Percentiles rank a stretch among this genome's conserved stretches.
Evolutionary conservation across 179 eudicot genomes (phyloP).

Genomic region (Actinidia arguta): DNA sequence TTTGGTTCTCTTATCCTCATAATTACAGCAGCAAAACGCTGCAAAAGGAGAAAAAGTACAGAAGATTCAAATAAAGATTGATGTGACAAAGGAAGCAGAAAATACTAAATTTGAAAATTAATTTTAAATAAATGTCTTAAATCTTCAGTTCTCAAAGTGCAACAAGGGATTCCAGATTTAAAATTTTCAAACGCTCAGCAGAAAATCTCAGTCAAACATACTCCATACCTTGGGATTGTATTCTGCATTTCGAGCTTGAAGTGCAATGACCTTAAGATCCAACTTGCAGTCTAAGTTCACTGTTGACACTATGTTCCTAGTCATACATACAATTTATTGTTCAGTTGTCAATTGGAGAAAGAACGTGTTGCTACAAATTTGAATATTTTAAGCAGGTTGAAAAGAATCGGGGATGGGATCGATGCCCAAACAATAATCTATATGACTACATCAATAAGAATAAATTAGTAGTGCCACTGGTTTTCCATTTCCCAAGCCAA

Average conservation of each 20-base stretch:
- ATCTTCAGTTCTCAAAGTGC: not conserved
- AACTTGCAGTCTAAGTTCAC: slow-evolving; percentile 91
- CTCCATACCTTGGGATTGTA: slow-evolving; percentile 79
- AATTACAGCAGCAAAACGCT: slow-evolving; percentile 97
- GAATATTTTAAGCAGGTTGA: not conserved
- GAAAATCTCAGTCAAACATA: not conserved
- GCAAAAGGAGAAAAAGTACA: not conserved
- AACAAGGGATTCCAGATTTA: not conserved
- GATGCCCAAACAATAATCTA: not conserved
- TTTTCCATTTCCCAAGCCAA: not conserved
- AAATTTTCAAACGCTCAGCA: not conserved
- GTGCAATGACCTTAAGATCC: slow-evolving; percentile 81
- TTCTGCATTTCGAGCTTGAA: slow-evolving; percentile 92
- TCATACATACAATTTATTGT: slow-evolving; percentile 4
- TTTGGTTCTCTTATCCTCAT: slow-evolving; percentile 93
- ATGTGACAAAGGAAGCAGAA: not conserved
- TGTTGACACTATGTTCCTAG: slow-evolving; percentile 82
- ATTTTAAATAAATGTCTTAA: not conserved
- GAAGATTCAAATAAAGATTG: not conserved
- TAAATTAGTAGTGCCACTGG: not conserved
- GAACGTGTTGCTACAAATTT: not conserved
- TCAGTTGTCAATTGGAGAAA: not conserved
- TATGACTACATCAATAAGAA: not conserved
- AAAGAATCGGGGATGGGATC: not conserved
- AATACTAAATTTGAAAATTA: not conserved